Conservation (phyloP, 345 rosid species). For the Jatropha curcas region DNA sequence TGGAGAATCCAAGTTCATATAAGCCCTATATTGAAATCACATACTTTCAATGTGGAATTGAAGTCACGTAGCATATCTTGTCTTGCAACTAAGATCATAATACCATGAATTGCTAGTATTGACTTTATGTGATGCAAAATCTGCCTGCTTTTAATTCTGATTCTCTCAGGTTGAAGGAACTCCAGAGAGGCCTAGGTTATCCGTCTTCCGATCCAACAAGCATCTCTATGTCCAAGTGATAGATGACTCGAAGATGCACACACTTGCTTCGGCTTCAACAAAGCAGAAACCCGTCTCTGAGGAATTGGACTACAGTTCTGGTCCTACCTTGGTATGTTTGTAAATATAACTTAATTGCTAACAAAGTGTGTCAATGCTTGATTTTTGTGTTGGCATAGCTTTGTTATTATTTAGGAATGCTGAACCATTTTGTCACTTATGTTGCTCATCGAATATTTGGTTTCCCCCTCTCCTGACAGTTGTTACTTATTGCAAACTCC, state of each 20-base stretch:
- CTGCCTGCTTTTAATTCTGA: background rate
- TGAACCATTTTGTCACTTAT: background rate
- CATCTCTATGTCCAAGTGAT: constrained; percentile 90
- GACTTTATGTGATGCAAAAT: background rate
- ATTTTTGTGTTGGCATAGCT: background rate
- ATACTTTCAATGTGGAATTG: no score
- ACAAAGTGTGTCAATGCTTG: background rate
- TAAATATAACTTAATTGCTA: no score
- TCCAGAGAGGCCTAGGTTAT: constrained; percentile 79
- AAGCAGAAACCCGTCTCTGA: constrained; percentile 70
- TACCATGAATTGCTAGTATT: background rate
- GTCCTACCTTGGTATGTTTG: constrained; percentile 80
- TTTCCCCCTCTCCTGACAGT: no score
- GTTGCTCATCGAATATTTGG: background rate
- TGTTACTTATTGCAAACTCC: background rate
- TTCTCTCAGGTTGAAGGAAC: constrained; percentile 68
- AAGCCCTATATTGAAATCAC: no score
- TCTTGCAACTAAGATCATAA: no score
- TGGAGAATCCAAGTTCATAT: no score
- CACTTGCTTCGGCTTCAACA: constrained; percentile 87
- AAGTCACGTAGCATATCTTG: no score
- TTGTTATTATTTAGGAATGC: background rate
- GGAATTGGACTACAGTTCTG: constrained; percentile 58
- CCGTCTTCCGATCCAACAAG: constrained; percentile 88
- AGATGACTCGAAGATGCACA: constrained; percentile 97